Evolutionary conservation across 805 yeast species (phyloP).

Genomic region (Cephaloascus albidus): DNA sequence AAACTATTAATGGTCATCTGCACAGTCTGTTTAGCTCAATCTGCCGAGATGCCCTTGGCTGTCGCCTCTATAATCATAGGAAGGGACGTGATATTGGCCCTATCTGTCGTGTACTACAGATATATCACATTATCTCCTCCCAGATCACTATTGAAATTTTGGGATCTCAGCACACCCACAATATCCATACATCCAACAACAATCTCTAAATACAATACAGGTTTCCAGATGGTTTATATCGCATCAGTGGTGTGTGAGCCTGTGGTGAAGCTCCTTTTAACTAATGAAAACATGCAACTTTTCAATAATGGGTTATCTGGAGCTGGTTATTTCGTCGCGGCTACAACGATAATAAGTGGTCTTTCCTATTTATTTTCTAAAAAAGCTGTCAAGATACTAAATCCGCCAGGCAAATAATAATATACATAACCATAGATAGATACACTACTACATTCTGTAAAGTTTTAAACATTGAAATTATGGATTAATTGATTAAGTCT

Average conservation of each 20-base stretch:
- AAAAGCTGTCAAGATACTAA: conserved; percentile 57
- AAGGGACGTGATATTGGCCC: conserved; percentile 65
- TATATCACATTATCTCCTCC: conserved; percentile 71
- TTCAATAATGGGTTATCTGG: conserved; percentile 14
- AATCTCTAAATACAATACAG: conserved; percentile 84
- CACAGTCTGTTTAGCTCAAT: conserved; percentile 65
- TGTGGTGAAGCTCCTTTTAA: conserved; percentile 27
- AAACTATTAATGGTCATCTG: conserved; percentile 82
- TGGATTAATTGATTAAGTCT: no score
- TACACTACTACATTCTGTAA: no score
- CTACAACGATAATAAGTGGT: conserved; percentile 74
- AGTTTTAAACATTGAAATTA: no score
- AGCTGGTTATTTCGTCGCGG: conserved; percentile 47
- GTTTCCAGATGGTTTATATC: conserved; percentile 84
- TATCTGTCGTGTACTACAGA: conserved; percentile 65
- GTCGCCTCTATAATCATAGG: conserved; percentile 70
- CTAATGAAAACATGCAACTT: conserved; percentile 14
- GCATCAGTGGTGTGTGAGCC: conserved; percentile 55
- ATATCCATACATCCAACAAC: conserved; percentile 84
- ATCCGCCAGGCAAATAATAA: no score
- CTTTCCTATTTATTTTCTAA: conserved; percentile 64
- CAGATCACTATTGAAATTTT: conserved; percentile 57
- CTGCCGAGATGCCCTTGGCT: conserved; percentile 56
- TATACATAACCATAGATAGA: no score
- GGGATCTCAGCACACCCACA: conserved; percentile 73